Evolutionary conservation across 2,329 filamentous ascomycete species (phyloP).

Genomic region (Epichloe sibirici): DNA sequence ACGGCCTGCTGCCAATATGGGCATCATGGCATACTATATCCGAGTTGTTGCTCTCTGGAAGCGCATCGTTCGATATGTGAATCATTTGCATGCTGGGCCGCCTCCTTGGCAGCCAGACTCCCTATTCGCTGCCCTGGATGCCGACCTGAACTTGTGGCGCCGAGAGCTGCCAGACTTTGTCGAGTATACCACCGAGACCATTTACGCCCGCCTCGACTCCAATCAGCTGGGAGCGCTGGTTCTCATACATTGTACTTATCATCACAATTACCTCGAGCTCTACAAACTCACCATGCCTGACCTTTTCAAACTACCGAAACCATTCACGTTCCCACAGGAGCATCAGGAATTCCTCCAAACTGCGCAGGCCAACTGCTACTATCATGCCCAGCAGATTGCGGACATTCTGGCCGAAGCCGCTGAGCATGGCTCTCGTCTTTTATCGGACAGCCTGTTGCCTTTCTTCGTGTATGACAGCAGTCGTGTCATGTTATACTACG

Average conservation of each 20-base stretch:
- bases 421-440: constrained; percentile 26
- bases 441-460: constrained; percentile 32
- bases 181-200: constrained; percentile 30
- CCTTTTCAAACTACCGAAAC: constrained; percentile 30
- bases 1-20: constrained; percentile 29
- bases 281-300: constrained; percentile 34
- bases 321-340: constrained; percentile 26
- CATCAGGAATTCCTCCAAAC: constrained; percentile 24
- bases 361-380: constrained; percentile 25
- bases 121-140: constrained; percentile 28
- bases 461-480: constrained; percentile 36
- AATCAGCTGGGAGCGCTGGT: constrained; percentile 33
- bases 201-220: constrained; percentile 33
- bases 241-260: constrained; percentile 33
- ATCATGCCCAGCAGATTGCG: constrained; percentile 26
- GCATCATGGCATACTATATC: constrained; percentile 32
- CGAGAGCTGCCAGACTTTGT: constrained; percentile 30
- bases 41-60: constrained; percentile 30
- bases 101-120: constrained; percentile 32
- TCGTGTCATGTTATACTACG: constrained; percentile 34
- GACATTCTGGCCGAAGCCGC: constrained; percentile 26
- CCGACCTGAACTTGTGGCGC: constrained; percentile 28
- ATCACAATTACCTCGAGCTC: constrained; percentile 32
- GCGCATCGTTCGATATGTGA: constrained; percentile 29
- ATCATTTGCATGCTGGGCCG: constrained; percentile 25